A percentile compares a stretch with the other conserved stretches of the same genome.
These are phyloP conservation scores for Pseudogymnoascus verrucosus DNA, from an alignment of 2,329 filamentous ascomycete species.

Conservation along the genomic window DNA sequence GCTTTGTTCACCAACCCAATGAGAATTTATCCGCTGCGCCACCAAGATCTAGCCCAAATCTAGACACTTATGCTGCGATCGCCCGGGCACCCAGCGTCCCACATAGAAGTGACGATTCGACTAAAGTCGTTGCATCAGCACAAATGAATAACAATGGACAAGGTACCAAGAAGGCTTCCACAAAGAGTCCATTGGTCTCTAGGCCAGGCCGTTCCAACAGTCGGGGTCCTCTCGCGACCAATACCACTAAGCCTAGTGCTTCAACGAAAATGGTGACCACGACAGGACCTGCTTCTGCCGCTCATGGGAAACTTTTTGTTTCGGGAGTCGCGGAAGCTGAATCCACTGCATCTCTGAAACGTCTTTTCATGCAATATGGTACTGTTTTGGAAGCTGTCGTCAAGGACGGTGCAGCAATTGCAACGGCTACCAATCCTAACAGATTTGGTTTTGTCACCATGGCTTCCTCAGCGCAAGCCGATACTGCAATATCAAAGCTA, in stretches of 20 bases:
- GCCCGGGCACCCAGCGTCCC: too few relatives aligned
- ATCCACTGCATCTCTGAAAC: not conserved
- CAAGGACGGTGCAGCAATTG: not conserved
- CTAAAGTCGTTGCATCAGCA: not conserved
- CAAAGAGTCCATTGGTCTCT: not conserved
- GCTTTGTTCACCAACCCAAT: not conserved
- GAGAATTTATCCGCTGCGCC: not conserved
- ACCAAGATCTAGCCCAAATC: not conserved
- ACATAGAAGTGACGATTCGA: not conserved
- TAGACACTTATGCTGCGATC: not conserved
- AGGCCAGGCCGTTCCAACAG: not conserved
- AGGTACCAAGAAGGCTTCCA: not conserved
- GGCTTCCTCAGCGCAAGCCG: not conserved
- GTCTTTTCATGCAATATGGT: not conserved
- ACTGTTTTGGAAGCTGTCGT: not conserved
- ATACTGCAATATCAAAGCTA: not conserved
- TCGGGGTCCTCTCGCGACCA: not conserved
- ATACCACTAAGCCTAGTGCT: not conserved
- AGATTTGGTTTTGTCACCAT: not conserved
- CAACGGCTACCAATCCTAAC: not conserved
- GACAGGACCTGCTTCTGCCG: not conserved
- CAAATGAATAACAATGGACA: not conserved
- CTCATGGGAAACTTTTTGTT: not conserved
- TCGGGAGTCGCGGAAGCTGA: not conserved
- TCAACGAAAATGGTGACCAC: not conserved